Conservation (phyloP, 2,329 filamentous ascomycete species). For the Malbranchea cinnamomea region DNA sequence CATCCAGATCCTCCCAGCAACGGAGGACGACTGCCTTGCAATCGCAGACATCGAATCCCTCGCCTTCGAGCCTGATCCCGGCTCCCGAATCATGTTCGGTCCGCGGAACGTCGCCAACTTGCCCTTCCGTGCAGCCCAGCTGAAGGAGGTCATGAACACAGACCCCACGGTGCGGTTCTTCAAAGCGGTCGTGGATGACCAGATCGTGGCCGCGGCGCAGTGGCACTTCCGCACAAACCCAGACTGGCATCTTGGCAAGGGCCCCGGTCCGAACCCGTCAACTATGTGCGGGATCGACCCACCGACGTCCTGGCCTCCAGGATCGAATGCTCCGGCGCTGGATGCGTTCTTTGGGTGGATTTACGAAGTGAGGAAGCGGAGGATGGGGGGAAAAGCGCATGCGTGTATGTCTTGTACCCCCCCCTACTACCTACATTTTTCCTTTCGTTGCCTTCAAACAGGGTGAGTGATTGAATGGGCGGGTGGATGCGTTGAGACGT, state of each 20-base stretch:
- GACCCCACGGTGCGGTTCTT: neutral
- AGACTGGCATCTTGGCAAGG: constrained; percentile 3
- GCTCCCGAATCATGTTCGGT: constrained; percentile 5
- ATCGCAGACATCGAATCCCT: constrained; percentile 28
- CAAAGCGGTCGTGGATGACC: constrained; percentile 8
- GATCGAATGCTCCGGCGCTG: constrained; percentile 8
- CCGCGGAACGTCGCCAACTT: neutral
- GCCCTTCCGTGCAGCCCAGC: constrained; percentile 2
- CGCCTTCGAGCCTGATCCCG: constrained; percentile 8
- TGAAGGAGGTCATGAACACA: constrained; percentile 3
- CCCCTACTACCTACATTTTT: neutral
- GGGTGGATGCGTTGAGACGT: neutral
- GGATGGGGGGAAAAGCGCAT: constrained; percentile 8
- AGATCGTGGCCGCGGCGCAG: constrained; percentile 8
- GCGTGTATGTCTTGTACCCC: constrained; percentile 6
- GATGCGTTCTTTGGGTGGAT: constrained; percentile 9
- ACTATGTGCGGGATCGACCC: too few relatives aligned
- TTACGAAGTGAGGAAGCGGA: constrained; percentile 6
- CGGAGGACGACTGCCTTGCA: constrained; percentile 7
- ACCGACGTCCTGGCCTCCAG: constrained; percentile 8
- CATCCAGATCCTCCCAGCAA: constrained; percentile 10
- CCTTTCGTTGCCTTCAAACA: neutral
- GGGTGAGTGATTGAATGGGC: neutral
- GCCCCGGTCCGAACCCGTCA: too few relatives aligned
- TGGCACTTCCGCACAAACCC: constrained; percentile 11